Conservation (phyloP, 1,284 basidiomycete species). For the Sparassis latifolia region DNA sequence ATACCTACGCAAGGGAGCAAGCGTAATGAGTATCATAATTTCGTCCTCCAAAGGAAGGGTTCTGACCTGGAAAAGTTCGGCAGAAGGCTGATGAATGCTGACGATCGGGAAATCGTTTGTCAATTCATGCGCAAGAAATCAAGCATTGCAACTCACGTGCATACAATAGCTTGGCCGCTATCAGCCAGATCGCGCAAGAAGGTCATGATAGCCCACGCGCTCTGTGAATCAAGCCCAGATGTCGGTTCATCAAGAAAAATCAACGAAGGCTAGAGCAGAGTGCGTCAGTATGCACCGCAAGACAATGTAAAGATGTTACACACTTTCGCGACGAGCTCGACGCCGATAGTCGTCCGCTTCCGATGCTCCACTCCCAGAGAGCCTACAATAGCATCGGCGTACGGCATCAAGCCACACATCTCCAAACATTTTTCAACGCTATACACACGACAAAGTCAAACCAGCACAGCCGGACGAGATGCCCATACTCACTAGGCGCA, state of each 20-base stretch:
- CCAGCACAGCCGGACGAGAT: neutral
- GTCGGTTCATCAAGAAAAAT: slow-evolving; percentile 83
- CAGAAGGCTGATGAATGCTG: slow-evolving; percentile 61
- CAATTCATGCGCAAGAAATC: neutral
- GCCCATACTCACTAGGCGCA: slow-evolving; percentile 56
- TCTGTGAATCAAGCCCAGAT: slow-evolving; percentile 84
- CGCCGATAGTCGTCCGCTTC: slow-evolving; percentile 79
- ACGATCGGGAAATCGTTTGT: neutral
- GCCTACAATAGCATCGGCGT: slow-evolving; percentile 76
- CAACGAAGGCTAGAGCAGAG: slow-evolving; percentile 45
- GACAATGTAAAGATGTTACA: slow-evolving; percentile 13
- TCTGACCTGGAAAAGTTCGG: slow-evolving; percentile 62
- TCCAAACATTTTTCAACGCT: slow-evolving; percentile 75
- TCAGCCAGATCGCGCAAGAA: slow-evolving; percentile 80
- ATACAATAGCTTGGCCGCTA: slow-evolving; percentile 72
- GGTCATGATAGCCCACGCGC: slow-evolving; percentile 82
- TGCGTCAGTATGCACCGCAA: neutral
- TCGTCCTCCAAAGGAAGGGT: neutral
- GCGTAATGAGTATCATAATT: neutral
- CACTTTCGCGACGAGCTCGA: slow-evolving; percentile 69
- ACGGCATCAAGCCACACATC: slow-evolving; percentile 70
- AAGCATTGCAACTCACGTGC: slow-evolving; percentile 35
- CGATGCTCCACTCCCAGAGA: slow-evolving; percentile 70
- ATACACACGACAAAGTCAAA: neutral
- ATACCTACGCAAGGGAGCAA: slow-evolving; percentile 34